phyloP scores from a whole-genome alignment of 163 green algal species.

The Chloromonas sp. region DNA sequence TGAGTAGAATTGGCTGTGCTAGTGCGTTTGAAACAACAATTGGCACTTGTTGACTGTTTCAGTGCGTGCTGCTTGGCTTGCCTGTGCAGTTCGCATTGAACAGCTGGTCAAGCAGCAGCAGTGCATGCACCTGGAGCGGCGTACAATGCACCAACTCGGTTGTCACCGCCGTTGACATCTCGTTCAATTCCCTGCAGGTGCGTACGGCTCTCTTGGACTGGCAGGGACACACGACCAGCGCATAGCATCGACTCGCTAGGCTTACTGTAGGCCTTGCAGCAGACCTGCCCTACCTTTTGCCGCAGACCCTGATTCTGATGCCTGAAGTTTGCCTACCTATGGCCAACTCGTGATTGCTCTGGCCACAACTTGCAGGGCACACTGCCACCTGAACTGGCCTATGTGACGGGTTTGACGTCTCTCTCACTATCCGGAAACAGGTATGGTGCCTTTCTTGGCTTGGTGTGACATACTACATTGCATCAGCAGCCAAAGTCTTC shows the following conservation, averaged over 20 bases:
- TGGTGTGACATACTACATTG: background rate
- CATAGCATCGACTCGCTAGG: background rate
- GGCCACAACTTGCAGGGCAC: slow-evolving; percentile 3
- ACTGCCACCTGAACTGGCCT: slow-evolving; percentile 20
- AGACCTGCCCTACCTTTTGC: too few relatives aligned
- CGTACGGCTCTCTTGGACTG: background rate
- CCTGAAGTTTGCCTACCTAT: background rate
- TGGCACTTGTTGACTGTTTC: too few relatives aligned
- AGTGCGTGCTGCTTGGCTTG: too few relatives aligned
- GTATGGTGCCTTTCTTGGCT: background rate
- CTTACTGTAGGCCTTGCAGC: too few relatives aligned
- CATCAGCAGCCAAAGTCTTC: background rate
- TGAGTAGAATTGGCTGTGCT: too few relatives aligned
- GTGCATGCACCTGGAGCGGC: background rate
- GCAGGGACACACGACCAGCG: background rate
- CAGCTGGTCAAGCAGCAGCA: background rate
- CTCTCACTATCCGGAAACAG: background rate
- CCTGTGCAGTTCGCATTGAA: background rate
- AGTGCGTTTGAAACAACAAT: too few relatives aligned
- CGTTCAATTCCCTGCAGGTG: background rate
- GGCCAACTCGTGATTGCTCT: background rate
- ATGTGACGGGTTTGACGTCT: slow-evolving; percentile 3
- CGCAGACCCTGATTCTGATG: too few relatives aligned
- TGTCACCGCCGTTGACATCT: background rate
- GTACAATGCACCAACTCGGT: background rate